Evolutionary conservation across 2,329 filamentous ascomycete genomes (phyloP), one percentile per base, ranked within the genome.

Genomic region (Calonectria fujianensis): DNA sequence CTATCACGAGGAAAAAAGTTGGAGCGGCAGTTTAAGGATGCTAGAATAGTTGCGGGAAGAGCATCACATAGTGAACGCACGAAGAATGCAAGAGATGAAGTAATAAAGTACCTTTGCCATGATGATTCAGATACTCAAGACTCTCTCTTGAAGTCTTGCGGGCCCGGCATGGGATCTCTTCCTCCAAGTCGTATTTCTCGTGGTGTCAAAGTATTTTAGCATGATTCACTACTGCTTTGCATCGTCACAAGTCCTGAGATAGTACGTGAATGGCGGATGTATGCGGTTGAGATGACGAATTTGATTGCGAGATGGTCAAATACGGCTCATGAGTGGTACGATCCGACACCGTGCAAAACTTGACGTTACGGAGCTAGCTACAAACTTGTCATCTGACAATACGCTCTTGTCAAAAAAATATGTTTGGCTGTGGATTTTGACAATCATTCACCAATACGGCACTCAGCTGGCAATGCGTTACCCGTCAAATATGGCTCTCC

Each of bases 51-150:
- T 41, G 27, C 29, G 10, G 27, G 29, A 29, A 35, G 37, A 59
- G 31, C 20, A 27, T 29, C 20, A 27, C 66, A 41, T 57, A 14
- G 51, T 69, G 52, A 69, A 59, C 24, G n/a, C 14, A 14, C 7
- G 39, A 59, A 27, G 14, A 16, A 14, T 45, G 39, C 24, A 27
- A 52, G 10, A 20, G 35, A 59, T 35, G 50, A 41, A 27, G 51
- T 48, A 27, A 59, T 69, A 32, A 69, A 59, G 51, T 69, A 69
- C 27, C 18, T n/a, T n/a, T 18, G 20, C 51, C 3, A 16, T 45
- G 18, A 68, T 68, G 65, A 68, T 68, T 68, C 65, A 68, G 50
- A 39, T 39, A 29, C 29, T 35, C 8, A 7, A 11, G 11, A 48
- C 9, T 39, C 14, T 41, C 39, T 11, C 13, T 45, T n/a, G 10